Evolutionary conservation across 2,329 filamentous ascomycete species (phyloP), one percentile per base, ranked within the genome.

Genomic region (Pseudophaeomoniella oleicola): DNA sequence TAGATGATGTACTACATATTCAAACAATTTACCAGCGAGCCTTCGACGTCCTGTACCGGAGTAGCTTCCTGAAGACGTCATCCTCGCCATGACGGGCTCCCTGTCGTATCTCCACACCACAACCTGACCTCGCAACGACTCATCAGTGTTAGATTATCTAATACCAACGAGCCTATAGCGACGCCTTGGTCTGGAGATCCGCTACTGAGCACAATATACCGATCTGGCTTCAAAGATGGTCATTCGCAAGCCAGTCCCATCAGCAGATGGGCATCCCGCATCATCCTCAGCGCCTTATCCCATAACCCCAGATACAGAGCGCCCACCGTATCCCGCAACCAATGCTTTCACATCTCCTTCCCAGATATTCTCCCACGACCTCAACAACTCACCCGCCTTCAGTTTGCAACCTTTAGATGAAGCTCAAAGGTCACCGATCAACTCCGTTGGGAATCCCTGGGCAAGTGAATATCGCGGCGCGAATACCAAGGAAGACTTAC

Each of bases 381-480:
- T 13, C 4, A n/a, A 36, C 10, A 9, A 36, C 12, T 30, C n/a
- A 11, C 16, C 18, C 6, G 10, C 18, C 4, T 30, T 13, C 34
- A 36, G 30, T 16, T 19, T 30, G 10, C n/a, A 11, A n/a, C 19
- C 22, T 16, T 14, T 14, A 9, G 19, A 16, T 14, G 34, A 36
- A 19, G 10, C 19, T 30, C 31, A 30, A 30, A 30, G 35, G 12
- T 13, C 19, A 22, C 12, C 31, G 5, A 32, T 36, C 10, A 15
- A 30, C 22, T 44, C 40, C 29, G 34, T 44, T n/a, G 42, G 44
- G n/a, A 36, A 38, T 34, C 47, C 47, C 13, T 49, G 47, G 47
- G 40, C 39, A 11, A 42, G 48, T 38, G 29, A 37, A 10, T 34
- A 34, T 16, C 30, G 16, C 5, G 13, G 17, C 29, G 12, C 17